A percentile compares a stretch with the other conserved stretches of the same genome.
These are phyloP conservation scores for Solidago caesia DNA, from an alignment of 129 eudicot genomes.

Conservation along the genomic window DNA sequence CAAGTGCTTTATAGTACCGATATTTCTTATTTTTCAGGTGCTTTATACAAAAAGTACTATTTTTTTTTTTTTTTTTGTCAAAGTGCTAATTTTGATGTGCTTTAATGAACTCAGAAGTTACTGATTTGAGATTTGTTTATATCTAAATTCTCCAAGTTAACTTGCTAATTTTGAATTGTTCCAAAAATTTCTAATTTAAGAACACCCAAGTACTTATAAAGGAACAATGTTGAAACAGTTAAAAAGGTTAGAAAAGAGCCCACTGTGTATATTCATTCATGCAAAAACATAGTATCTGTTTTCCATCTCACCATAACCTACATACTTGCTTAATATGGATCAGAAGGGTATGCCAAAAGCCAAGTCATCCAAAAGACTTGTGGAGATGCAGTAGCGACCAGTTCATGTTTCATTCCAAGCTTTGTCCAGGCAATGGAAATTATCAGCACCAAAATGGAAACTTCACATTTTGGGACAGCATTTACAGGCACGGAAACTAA, in stretches of 20 bases:
- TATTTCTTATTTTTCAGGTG: neutral
- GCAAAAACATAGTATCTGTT: neutral
- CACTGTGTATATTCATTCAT: too few relatives aligned
- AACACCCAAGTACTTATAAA: too few relatives aligned
- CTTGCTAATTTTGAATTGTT: too few relatives aligned
- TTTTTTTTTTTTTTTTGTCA: too few relatives aligned
- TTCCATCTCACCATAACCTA: conserved; percentile 3
- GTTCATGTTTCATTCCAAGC: neutral
- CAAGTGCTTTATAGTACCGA: neutral
- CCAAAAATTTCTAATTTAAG: neutral
- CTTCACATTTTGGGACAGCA: neutral
- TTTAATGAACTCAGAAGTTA: neutral
- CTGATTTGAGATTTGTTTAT: neutral
- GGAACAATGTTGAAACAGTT: too few relatives aligned
- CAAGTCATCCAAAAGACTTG: conserved; percentile 11
- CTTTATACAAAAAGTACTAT: too few relatives aligned
- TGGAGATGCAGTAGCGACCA: neutral
- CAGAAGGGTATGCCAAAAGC: conserved; percentile 15
- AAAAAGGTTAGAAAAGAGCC: too few relatives aligned
- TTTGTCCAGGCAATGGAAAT: conserved; percentile 13
- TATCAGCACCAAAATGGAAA: neutral
- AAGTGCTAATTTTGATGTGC: neutral
- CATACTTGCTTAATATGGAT: neutral
- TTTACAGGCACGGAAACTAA: conserved; percentile 2
- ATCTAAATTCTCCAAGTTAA: too few relatives aligned